Percentiles rank a stretch among this genome's conserved stretches.
phyloP scores from a whole-genome alignment of 2,329 filamentous ascomycete species.

The Calonectria hongkongensis region DNA sequence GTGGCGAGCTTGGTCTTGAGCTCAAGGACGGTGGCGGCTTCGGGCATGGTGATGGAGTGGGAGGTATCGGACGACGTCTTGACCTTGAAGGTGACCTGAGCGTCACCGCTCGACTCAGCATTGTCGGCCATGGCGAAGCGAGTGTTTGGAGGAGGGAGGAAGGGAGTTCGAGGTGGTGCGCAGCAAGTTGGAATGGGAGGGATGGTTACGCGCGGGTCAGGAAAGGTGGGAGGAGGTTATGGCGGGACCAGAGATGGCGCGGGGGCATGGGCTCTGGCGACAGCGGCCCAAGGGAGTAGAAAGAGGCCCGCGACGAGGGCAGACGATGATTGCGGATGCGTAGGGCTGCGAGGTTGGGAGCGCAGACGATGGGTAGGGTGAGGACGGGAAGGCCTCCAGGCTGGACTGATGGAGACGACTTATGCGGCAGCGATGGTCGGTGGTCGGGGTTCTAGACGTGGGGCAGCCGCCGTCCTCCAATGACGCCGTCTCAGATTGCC shows the following conservation, averaged over 20 bases:
- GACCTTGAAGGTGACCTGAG: conserved; percentile 94
- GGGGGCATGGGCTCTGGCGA: conserved; percentile 20
- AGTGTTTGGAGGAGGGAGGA: conserved; percentile 35
- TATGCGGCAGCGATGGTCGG: conserved; percentile 34
- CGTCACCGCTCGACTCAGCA: conserved; percentile 76
- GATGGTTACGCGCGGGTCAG: conserved; percentile 18
- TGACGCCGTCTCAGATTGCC: conserved; percentile 29
- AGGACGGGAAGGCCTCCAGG: conserved; percentile 22
- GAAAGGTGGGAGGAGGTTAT: conserved; percentile 20
- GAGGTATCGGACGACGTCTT: conserved; percentile 96
- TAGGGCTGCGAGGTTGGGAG: conserved; percentile 22
- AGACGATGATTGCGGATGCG: neutral
- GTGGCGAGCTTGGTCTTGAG: conserved; percentile 92
- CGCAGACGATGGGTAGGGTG: conserved; percentile 21
- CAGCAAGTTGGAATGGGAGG: conserved; percentile 18
- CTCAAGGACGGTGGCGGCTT: conserved; percentile 85
- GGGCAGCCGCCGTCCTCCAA: conserved; percentile 36
- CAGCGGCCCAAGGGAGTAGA: neutral
- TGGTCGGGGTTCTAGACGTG: conserved; percentile 34
- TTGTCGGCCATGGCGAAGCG: conserved; percentile 78
- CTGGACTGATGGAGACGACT: conserved; percentile 23
- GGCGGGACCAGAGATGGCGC: conserved; percentile 26
- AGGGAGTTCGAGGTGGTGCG: conserved; percentile 26
- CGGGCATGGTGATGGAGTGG: conserved; percentile 87
- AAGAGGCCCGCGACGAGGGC: conserved; percentile 2